A percentile compares a stretch with the other conserved stretches of the same genome.
Conservation (phyloP, 768 basidiomycete species). For the Mycena floridula region DNA sequence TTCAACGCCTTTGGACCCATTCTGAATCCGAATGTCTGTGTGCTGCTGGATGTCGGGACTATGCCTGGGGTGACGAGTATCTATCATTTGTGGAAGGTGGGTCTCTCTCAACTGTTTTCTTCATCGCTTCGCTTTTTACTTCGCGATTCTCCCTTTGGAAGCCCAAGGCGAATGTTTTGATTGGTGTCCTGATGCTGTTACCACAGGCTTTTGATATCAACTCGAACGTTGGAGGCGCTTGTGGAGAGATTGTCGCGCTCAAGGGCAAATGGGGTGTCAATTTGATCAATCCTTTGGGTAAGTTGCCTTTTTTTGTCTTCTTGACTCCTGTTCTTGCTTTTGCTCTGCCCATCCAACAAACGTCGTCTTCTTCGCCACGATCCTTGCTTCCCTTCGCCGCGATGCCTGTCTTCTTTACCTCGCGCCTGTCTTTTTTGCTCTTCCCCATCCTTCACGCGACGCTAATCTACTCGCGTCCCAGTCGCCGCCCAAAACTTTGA, state of each 20-base stretch:
- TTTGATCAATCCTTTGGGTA: constrained; percentile 77
- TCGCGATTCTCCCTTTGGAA: too few relatives aligned
- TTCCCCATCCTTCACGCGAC: background rate
- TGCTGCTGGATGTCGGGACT: constrained; percentile 83
- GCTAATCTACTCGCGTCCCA: constrained; percentile 8
- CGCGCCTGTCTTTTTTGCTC: too few relatives aligned
- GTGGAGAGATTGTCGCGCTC: constrained; percentile 91
- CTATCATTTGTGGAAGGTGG: constrained; percentile 68
- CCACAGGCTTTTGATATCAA: constrained; percentile 82
- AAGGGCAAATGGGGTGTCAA: constrained; percentile 81
- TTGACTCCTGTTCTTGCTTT: too few relatives aligned
- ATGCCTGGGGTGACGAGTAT: constrained; percentile 67
- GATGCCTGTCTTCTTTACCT: too few relatives aligned
- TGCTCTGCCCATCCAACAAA: too few relatives aligned
- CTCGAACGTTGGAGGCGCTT: constrained; percentile 86
- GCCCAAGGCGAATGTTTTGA: too few relatives aligned
- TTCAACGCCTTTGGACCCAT: constrained; percentile 86
- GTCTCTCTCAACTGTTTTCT: too few relatives aligned
- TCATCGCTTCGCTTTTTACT: background rate
- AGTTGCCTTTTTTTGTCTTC: constrained; percentile 21
- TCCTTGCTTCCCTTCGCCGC: too few relatives aligned
- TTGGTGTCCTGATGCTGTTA: too few relatives aligned
- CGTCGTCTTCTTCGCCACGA: too few relatives aligned
- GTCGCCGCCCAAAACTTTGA: constrained; percentile 93
- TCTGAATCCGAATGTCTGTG: constrained; percentile 87